These are phyloP conservation scores for Syncephalastrum sp. DNA, from an alignment of 371 early-diverging fungal genomes.

Conservation along the genomic window DNA sequence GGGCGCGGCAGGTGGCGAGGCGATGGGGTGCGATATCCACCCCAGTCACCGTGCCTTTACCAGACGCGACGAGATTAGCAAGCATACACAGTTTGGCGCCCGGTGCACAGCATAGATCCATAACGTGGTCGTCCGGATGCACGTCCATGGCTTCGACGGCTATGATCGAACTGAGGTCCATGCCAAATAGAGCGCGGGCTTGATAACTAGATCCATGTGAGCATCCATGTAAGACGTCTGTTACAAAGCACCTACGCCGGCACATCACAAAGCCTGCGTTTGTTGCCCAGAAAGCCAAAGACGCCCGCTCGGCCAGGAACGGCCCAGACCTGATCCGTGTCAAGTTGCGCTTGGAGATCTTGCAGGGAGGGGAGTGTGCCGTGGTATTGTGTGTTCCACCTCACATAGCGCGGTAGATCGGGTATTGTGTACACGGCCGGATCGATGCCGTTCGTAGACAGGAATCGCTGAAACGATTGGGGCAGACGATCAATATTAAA, in stretches of 20 bases:
- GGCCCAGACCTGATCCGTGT: constrained; percentile 30
- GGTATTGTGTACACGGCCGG: constrained; percentile 59
- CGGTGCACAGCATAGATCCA: constrained; percentile 82
- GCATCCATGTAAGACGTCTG: not conserved
- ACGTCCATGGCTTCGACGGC: constrained; percentile 61
- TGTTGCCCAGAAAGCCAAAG: constrained; percentile 28
- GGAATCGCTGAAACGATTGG: constrained; percentile 54
- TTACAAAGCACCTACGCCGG: constrained; percentile 26
- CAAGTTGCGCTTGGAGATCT: constrained; percentile 42
- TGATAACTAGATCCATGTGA: constrained; percentile 22
- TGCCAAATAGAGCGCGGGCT: constrained; percentile 66
- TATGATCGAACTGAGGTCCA: constrained; percentile 84
- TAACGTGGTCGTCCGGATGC: constrained; percentile 65
- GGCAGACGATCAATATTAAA: constrained; percentile 56
- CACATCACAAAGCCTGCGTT: constrained; percentile 40
- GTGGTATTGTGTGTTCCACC: constrained; percentile 53
- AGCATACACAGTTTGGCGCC: constrained; percentile 87
- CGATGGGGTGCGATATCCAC: constrained; percentile 84
- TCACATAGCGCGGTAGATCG: constrained; percentile 70
- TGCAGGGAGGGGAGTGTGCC: constrained; percentile 37
- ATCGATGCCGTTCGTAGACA: constrained; percentile 66
- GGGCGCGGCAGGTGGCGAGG: constrained; percentile 65
- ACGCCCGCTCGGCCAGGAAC: constrained; percentile 31
- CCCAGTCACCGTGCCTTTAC: constrained; percentile 85
- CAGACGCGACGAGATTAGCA: constrained; percentile 64